Evolutionary conservation across 176 grass and related monocot genomes (phyloP).

Genomic region (Oryza rufipogon): DNA sequence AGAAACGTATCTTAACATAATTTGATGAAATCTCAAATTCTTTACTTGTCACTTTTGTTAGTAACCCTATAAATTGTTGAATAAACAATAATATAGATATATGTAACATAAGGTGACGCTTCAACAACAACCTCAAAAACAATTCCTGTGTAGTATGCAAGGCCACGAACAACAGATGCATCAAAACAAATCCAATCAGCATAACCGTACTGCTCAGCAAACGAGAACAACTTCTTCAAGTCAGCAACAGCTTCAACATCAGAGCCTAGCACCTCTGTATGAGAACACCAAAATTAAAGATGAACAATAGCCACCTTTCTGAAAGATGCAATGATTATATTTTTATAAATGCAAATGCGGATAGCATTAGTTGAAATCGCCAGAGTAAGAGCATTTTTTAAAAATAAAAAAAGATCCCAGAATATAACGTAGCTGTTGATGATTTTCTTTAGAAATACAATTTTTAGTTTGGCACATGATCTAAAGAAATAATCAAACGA

Average conservation of each 20-base stretch:
- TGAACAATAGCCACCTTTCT: background rate
- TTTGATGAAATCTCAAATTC: background rate
- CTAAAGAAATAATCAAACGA: conserved; percentile 15
- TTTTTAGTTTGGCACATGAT: conserved; percentile 8
- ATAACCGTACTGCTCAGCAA: conserved; percentile 85
- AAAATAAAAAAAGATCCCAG: background rate
- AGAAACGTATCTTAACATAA: background rate
- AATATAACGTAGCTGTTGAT: background rate
- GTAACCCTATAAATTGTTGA: background rate
- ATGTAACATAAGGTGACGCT: background rate
- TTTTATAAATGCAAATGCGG: conserved; percentile 14
- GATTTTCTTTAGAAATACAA: background rate
- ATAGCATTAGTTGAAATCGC: background rate
- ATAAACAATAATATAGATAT: background rate
- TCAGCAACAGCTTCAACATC: conserved; percentile 77
- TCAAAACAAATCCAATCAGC: conserved; percentile 90
- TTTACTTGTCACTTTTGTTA: conserved; percentile 21
- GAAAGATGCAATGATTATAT: background rate
- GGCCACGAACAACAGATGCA: conserved; percentile 89
- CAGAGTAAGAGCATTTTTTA: background rate
- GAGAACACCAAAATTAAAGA: conserved; percentile 29
- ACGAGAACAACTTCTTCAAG: conserved; percentile 84
- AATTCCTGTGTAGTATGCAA: conserved; percentile 97
- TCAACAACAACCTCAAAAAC: conserved; percentile 74
- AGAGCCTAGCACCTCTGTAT: conserved; percentile 73